A percentile compares a stretch with the other conserved stretches of the same genome.
phyloP scores from a whole-genome alignment of 164 flowering plant genomes.

The Vitis riparia region DNA sequence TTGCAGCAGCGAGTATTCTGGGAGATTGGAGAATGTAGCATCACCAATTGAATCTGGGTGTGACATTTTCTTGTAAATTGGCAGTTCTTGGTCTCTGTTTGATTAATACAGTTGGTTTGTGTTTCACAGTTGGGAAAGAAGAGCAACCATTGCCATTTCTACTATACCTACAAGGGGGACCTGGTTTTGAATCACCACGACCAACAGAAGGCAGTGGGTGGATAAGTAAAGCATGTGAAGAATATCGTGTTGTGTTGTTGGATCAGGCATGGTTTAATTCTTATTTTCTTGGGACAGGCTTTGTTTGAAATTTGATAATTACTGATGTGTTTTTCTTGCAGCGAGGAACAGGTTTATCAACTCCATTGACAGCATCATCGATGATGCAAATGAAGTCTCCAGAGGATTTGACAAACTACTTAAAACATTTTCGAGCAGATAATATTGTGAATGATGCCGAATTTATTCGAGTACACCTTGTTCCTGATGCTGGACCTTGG shows the following conservation, averaged over 20 bases:
- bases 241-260: constrained; percentile 71
- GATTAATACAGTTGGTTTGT: too few species aligned
- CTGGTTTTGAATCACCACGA: constrained; percentile 85
- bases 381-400: constrained; percentile 73
- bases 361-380: constrained; percentile 80
- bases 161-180: constrained; percentile 91
- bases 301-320: not conserved
- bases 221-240: constrained; percentile 88
- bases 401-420: constrained; percentile 59
- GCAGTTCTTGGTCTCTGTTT: too few species aligned
- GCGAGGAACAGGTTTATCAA: constrained; percentile 98
- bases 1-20: too few species aligned
- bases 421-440: constrained; percentile 90
- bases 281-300: not conserved
- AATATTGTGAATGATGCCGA: constrained; percentile 98
- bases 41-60: too few species aligned
- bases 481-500: constrained; percentile 85
- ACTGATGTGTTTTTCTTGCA: constrained; percentile 32
- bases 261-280: constrained; percentile 71
- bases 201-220: constrained; percentile 96
- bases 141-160: constrained; percentile 71
- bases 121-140: constrained; percentile 60
- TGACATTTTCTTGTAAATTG: too few species aligned
- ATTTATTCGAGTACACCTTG: constrained; percentile 74
- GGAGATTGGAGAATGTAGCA: too few species aligned